Percentiles rank a stretch among this genome's conserved stretches.
Evolutionary conservation across 2,329 filamentous ascomycete species (phyloP).

Genomic region (Ophiostoma novo-ulmi): DNA sequence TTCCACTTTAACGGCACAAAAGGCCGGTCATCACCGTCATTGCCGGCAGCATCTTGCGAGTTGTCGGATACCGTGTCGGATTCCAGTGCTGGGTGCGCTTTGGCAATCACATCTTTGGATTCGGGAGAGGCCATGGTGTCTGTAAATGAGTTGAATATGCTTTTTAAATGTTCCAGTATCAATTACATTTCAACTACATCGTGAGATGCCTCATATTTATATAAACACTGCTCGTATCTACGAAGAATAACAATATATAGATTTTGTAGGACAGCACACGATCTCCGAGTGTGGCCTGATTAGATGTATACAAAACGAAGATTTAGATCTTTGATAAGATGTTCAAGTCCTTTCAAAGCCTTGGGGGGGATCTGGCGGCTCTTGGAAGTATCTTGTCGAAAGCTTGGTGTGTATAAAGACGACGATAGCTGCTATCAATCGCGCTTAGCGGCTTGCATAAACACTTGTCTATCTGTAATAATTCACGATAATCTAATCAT

Average conservation of each 20-base stretch:
- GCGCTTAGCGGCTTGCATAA: background rate
- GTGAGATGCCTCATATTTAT: slow-evolving; percentile 5
- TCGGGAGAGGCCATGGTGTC: background rate
- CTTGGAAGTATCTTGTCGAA: background rate
- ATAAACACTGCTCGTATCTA: background rate
- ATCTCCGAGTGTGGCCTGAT: background rate
- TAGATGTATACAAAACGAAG: background rate
- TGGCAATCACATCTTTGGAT: background rate
- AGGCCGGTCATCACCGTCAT: background rate
- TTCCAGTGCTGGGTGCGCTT: background rate
- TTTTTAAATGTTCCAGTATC: background rate
- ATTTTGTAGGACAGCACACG: background rate
- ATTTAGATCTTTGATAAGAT: background rate
- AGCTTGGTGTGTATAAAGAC: slow-evolving; percentile 1
- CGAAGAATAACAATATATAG: background rate
- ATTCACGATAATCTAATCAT: background rate
- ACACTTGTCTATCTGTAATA: background rate
- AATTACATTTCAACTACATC: background rate
- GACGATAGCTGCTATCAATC: background rate
- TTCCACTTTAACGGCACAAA: slow-evolving; percentile 12
- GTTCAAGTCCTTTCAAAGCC: background rate
- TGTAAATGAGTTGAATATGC: background rate
- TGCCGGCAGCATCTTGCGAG: background rate
- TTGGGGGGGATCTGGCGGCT: background rate
- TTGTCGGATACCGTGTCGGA: background rate